Base-by-base conservation (phyloP, 2,329 filamentous ascomycete species). In the Pseudogymnoascus sp. region DNA sequence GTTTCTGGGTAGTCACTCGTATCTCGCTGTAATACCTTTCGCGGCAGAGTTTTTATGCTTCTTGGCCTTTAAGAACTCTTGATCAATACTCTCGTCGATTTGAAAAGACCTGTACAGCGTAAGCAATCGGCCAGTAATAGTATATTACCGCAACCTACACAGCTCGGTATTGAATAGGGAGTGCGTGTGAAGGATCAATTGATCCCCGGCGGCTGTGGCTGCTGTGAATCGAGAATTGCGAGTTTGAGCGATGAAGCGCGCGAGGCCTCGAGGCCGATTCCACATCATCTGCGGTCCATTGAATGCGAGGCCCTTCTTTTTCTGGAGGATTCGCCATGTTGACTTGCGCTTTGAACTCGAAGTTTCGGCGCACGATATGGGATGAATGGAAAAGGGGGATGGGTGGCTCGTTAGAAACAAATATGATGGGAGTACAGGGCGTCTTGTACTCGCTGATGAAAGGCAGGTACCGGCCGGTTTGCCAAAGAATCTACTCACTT, bases 131-230 rank as follows among this genome's bases (percentile, higher is more conserved):
- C 21, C 21, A 46, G 21, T 25, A 23, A 46, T 46, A 46, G 21
- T 46, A 46, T n/a, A 46, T 46, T 14, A 12, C 21, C 42, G 12
- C 21, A 46, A 46, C 42, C 21, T 77, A 83, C 75, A 83, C 73
- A 2, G 81, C 83, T 50, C 81, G 79, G 69, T 84, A 84, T 66
- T 82, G 79, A 62, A 83, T 81, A n/a, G 81, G 81, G 59, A 83
- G 72, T 2, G 73, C 75, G 12, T 76, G 72, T 1, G 74, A 69
- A 4, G 76, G 77, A 63, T 80, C 77, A 31, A 80, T 75, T 4
- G 68, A 70, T 4, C 66, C 69, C 65, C 71, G 67, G 63, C 70
- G 65, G 21, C 70, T 72, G 34, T 69, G 68, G 4, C 64, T 38
- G 34, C 70, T 71, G 44, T 67, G 66, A 61, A 73, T 70, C 7